phyloP scores from a whole-genome alignment of 1,284 basidiomycete genomes.

The Sparassis latifolia region DNA sequence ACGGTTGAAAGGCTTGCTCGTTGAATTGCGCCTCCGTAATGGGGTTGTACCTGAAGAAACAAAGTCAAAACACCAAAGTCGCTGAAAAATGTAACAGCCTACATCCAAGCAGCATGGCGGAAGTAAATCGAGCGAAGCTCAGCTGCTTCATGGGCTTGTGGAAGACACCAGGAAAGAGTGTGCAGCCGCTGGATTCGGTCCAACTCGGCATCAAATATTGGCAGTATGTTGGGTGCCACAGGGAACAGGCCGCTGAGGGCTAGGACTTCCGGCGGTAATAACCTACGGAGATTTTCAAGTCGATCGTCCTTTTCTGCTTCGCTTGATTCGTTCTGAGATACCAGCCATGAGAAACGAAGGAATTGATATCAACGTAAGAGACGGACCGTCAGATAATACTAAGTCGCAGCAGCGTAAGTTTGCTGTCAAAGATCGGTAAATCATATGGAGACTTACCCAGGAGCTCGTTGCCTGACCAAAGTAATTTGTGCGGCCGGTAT shows the following conservation, averaged over 20 bases:
- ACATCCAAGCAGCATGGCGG: constrained; percentile 75
- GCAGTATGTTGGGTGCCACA: constrained; percentile 42
- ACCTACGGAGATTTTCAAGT: constrained; percentile 40
- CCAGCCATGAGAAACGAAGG: background rate
- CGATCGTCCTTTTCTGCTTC: constrained; percentile 48
- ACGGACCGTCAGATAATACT: constrained; percentile 65
- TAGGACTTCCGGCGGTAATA: constrained; percentile 57
- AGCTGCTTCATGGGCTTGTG: constrained; percentile 48
- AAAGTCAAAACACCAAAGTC: constrained; percentile 3
- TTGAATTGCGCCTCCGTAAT: constrained; percentile 61
- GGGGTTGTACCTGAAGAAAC: constrained; percentile 61
- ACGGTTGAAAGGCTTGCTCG: constrained; percentile 52
- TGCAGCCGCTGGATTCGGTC: constrained; percentile 40
- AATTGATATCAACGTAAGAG: background rate
- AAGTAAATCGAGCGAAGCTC: constrained; percentile 61
- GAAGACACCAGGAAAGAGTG: constrained; percentile 64
- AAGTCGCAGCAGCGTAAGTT: background rate
- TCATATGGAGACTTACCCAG: constrained; percentile 43
- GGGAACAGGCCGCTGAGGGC: constrained; percentile 59
- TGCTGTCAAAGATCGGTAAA: constrained; percentile 2
- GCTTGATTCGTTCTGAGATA: constrained; percentile 51
- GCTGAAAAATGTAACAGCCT: constrained; percentile 13
- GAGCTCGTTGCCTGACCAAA: constrained; percentile 72
- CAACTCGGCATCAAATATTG: constrained; percentile 31
- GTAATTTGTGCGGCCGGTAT: constrained; percentile 65